phyloP scores from a whole-genome alignment of 495 filamentous ascomycete genomes.

The Diplogelasinospora grovesii region DNA sequence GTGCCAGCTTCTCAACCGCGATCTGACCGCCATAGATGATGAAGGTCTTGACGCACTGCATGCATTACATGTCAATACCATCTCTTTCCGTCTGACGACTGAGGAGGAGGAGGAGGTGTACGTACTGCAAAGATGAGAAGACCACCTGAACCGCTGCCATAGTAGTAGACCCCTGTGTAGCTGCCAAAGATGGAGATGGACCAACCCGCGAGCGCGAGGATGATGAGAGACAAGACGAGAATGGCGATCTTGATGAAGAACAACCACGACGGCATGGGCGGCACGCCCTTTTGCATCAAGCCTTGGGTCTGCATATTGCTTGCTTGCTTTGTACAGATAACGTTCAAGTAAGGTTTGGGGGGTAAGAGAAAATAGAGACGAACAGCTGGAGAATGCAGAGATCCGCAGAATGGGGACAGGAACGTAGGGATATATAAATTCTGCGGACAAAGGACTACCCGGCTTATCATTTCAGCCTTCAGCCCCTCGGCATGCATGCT shows the following conservation, averaged over 20 bases:
- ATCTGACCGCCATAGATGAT: slow-evolving; percentile 28
- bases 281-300: slow-evolving; percentile 25
- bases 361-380: too few species aligned
- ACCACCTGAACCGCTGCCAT: slow-evolving; percentile 19
- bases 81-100: too few species aligned
- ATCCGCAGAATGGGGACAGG: too few species aligned
- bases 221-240: slow-evolving; percentile 29
- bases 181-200: slow-evolving; percentile 19
- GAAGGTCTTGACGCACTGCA: slow-evolving; percentile 27
- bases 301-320: slow-evolving; percentile 21
- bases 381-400: too few species aligned
- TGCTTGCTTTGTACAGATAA: neutral
- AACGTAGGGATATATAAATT: too few species aligned
- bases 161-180: slow-evolving; percentile 1
- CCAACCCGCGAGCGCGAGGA: slow-evolving; percentile 29
- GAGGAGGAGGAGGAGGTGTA: neutral
- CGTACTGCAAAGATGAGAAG: slow-evolving; percentile 34
- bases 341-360: too few species aligned
- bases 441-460: too few species aligned
- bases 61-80: too few species aligned
- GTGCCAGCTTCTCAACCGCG: slow-evolving; percentile 21
- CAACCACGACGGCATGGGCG: slow-evolving; percentile 24
- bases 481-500: too few species aligned
- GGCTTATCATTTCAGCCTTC: too few species aligned
- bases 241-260: slow-evolving; percentile 28